Percentiles rank a stretch among this genome's conserved stretches.
Conservation (phyloP, 2,329 filamentous ascomycete genomes). For the Arthroderma sp. region DNA sequence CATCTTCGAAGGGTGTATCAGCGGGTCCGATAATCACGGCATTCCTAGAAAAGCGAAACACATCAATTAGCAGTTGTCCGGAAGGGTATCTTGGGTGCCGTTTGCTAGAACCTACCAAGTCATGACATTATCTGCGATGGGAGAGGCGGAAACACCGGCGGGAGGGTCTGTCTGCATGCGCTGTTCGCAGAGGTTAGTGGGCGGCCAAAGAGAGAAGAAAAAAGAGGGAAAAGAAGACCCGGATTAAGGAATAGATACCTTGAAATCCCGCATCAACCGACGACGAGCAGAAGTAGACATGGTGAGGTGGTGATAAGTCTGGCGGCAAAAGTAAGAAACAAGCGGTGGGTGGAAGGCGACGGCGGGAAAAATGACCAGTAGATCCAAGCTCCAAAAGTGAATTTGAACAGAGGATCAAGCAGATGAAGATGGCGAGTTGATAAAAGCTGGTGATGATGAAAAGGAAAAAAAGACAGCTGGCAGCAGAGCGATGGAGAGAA, state of each 20-base stretch:
- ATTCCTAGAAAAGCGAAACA: slow-evolving; percentile 51
- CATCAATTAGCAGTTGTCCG: slow-evolving; percentile 17
- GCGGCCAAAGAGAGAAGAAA: neutral
- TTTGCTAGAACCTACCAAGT: slow-evolving; percentile 53
- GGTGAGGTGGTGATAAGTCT: slow-evolving; percentile 16
- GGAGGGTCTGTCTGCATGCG: slow-evolving; percentile 99
- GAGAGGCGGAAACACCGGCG: slow-evolving; percentile 89
- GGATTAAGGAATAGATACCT: slow-evolving; percentile 46
- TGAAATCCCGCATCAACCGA: slow-evolving; percentile 98
- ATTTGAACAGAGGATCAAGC: no score
- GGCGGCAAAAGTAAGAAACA: neutral
- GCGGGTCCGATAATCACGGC: slow-evolving; percentile 95
- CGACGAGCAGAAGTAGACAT: slow-evolving; percentile 93
- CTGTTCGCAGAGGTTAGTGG: slow-evolving; percentile 32
- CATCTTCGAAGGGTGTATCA: slow-evolving; percentile 96
- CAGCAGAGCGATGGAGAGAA: no score
- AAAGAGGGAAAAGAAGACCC: neutral
- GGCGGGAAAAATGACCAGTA: neutral
- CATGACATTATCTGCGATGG: slow-evolving; percentile 94
- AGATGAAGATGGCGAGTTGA: no score
- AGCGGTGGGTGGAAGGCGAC: neutral
- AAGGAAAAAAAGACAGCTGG: no score
- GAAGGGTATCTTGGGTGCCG: slow-evolving; percentile 5
- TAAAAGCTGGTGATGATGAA: no score
- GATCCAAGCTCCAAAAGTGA: no score